Percentiles rank a stretch among this genome's conserved stretches.
Conservation (phyloP, 345 rosid species). For the Eucalyptus cloeziana region DNA sequence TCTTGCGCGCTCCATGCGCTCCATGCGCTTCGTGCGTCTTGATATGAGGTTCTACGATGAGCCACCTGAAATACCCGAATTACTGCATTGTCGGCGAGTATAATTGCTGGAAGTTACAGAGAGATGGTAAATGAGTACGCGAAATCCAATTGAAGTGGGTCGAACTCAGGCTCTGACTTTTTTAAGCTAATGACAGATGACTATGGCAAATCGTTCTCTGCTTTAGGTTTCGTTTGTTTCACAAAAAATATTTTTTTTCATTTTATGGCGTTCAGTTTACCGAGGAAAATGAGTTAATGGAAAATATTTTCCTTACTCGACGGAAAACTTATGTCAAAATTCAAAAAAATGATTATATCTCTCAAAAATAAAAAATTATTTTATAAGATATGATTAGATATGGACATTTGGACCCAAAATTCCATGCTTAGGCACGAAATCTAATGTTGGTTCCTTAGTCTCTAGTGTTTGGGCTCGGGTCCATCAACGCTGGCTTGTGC, state of each 20-base stretch:
- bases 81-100: not conserved
- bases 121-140: not conserved
- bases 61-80: not conserved
- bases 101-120: not conserved
- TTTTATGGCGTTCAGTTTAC: fast-evolving
- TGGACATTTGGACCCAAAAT: fast-evolving
- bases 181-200: not conserved
- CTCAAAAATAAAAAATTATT: fast-evolving
- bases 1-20: not conserved
- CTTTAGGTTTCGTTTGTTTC: not conserved
- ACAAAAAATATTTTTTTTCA: too few relatives aligned
- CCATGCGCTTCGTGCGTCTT: not conserved
- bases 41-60: not conserved
- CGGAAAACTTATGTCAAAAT: fast-evolving
- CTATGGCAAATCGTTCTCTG: not conserved
- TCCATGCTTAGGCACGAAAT: not conserved
- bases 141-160: not conserved
- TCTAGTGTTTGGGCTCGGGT: fast-evolving
- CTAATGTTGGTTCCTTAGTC: fast-evolving
- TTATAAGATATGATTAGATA: too few relatives aligned
- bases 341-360: not conserved
- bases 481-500: not conserved
- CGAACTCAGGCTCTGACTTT: not conserved
- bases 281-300: fast-evolving
- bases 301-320: fast-evolving